Evolutionary conservation across 257 asterid species (phyloP), one percentile per base, ranked within the genome.

Genomic region (Lavandula angustifolia): DNA sequence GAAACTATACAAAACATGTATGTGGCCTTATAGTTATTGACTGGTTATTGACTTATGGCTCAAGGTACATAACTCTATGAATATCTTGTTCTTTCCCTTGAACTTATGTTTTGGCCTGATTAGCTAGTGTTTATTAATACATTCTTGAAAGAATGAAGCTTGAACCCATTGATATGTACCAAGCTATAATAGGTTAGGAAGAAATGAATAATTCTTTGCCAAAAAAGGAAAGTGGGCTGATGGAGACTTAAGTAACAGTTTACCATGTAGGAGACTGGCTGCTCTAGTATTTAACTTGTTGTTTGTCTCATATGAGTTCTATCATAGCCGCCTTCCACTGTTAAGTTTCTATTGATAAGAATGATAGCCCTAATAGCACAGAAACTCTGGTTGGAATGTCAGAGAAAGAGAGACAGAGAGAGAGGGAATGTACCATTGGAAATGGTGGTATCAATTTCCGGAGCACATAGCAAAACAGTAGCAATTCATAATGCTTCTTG

Each of bases 401-500:
- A 18, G 1, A 38, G 64, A 17, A 14, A 29, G 18, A 66, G 54
- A 37, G 31, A 64, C n/a, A 51, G 32, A 48, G 37, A 33, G 9
- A 10, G 46, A 34, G 10, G 29, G 3, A 14, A 27, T 29, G 33
- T 1, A 31, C 8, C 6, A 29, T 16, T 4, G 8, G 47, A 47
- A 52, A 52, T 53, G 34, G 41, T 66, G 57, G 62, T 65, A 2
- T 22, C 41, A 52, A 40, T 42, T 32, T 22, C 1, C 5, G 1
- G 34, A 16, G 51, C 18, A 63, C 32, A 50, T 64, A 51, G 52
- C 16, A 53, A n/a, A 42, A 14, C 44, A 41, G 33, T 29, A 32
- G 35, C 7, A 57, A 47, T 27, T 47, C 48, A 32, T 46, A 38
- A 47, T 13, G 8, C 16, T 61, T 37, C 10, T 61, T 4, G 2